phyloP scores from a whole-genome alignment of 169 alveolate species.

The Plasmodium cynomolgi region DNA sequence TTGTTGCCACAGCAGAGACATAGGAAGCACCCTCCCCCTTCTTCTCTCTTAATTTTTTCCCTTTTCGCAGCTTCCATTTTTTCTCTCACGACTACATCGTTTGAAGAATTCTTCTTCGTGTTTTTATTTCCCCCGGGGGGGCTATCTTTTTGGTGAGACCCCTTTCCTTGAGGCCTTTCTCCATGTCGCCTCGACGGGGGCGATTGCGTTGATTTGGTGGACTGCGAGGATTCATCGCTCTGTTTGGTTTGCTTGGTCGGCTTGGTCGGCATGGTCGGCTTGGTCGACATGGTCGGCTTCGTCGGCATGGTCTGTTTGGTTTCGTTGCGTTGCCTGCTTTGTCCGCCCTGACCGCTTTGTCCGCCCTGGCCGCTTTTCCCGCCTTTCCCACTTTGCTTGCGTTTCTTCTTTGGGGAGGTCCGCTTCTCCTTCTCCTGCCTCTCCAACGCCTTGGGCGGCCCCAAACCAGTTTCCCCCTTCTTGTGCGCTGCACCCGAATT shows the following conservation, averaged over 20 bases:
- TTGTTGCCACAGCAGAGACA: slow-evolving; percentile 59
- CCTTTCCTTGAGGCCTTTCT: background rate
- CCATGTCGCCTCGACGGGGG: background rate
- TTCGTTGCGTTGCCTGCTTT: background rate
- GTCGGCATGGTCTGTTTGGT: background rate
- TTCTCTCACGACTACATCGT: background rate
- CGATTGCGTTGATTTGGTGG: background rate
- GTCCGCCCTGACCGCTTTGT: background rate
- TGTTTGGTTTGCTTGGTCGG: background rate
- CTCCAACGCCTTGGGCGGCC: background rate
- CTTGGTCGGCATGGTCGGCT: too few species aligned
- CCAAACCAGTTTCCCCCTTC: background rate
- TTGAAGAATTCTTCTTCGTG: background rate
- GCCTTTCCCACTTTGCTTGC: background rate
- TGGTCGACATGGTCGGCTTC: too few species aligned
- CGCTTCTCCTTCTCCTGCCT: background rate
- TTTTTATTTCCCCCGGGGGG: background rate
- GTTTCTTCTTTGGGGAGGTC: background rate
- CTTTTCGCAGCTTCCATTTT: background rate
- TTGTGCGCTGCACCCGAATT: background rate
- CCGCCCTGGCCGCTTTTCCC: background rate
- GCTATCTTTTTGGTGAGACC: background rate
- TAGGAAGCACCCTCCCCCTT: background rate
- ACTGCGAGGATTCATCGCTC: background rate
- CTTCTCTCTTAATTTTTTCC: background rate